Percentiles rank a stretch among this genome's conserved stretches.
Evolutionary conservation across 164 flowering plant species (phyloP).

Genomic region (Cinnamomum chago): DNA sequence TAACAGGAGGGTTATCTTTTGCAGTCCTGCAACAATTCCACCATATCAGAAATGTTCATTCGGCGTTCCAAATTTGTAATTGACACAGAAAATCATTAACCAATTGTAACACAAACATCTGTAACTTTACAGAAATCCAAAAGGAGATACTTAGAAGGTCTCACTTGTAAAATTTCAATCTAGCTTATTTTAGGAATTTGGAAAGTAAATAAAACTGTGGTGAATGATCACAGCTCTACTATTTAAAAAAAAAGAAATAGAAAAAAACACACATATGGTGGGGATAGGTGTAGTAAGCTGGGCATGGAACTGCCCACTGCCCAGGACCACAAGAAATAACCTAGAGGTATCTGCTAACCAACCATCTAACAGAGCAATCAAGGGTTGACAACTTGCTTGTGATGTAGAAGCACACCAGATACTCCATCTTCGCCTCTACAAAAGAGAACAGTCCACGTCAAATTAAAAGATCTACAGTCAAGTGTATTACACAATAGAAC

Average conservation of each 20-base stretch:
- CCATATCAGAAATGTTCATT: constrained; percentile 2
- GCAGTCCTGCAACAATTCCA: constrained; percentile 60
- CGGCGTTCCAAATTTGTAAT: neutral
- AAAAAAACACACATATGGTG: neutral
- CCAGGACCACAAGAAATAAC: constrained; percentile 24
- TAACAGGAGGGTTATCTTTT: constrained; percentile 83
- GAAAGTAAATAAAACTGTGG: neutral
- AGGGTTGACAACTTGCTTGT: constrained; percentile 83
- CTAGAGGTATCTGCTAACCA: constrained; percentile 50
- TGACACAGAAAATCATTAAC: neutral
- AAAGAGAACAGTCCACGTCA: constrained; percentile 13
- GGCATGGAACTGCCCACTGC: constrained; percentile 10
- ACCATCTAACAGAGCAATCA: constrained; percentile 43
- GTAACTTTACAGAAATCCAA: neutral
- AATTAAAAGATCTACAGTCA: neutral
- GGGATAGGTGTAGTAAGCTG: neutral
- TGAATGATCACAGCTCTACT: neutral
- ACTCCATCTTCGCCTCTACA: constrained; percentile 86
- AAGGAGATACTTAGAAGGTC: neutral
- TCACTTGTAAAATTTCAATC: neutral
- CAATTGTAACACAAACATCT: neutral
- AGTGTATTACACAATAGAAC: neutral
- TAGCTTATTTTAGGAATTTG: neutral
- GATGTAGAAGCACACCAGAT: constrained; percentile 96
- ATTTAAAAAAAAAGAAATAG: too few species aligned